Conservation (phyloP, 345 rosid species). For the Citropsis articulata region DNA sequence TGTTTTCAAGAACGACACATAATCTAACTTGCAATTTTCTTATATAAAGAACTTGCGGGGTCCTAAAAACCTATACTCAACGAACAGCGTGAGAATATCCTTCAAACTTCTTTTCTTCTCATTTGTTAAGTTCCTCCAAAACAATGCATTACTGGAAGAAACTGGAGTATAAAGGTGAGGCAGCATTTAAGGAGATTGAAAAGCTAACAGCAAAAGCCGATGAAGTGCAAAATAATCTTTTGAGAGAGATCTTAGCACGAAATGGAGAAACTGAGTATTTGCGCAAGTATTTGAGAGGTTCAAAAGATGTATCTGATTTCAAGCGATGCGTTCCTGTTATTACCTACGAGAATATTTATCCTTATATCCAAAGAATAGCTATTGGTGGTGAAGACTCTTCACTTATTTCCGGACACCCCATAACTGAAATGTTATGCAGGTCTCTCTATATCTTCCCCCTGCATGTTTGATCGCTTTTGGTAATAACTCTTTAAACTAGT, state of each 20-base stretch:
- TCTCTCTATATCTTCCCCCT: constrained; percentile 6
- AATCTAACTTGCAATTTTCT: neutral
- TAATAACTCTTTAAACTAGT: neutral
- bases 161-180: constrained; percentile 56
- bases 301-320: constrained; percentile 37
- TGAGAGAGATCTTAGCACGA: constrained; percentile 42
- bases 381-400: constrained; percentile 51
- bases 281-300: constrained; percentile 41
- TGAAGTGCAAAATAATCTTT: constrained; percentile 40
- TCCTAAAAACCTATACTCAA: too few species aligned
- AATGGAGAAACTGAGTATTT: constrained; percentile 56
- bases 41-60: too few species aligned
- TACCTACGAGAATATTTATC: constrained; percentile 49
- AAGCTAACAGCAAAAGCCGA: constrained; percentile 46
- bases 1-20: neutral
- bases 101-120: too few species aligned
- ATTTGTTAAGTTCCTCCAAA: constrained; percentile 1
- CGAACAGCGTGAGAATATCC: too few species aligned
- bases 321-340: constrained; percentile 45
- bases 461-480: neutral
- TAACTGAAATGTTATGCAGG: constrained; percentile 71
- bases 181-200: constrained; percentile 55
- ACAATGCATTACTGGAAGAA: constrained; percentile 49
- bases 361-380: constrained; percentile 62
- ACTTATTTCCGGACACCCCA: constrained; percentile 48